These are phyloP conservation scores for Quillaja saponaria DNA, from an alignment of 306 rosid species.

Conservation along the genomic window DNA sequence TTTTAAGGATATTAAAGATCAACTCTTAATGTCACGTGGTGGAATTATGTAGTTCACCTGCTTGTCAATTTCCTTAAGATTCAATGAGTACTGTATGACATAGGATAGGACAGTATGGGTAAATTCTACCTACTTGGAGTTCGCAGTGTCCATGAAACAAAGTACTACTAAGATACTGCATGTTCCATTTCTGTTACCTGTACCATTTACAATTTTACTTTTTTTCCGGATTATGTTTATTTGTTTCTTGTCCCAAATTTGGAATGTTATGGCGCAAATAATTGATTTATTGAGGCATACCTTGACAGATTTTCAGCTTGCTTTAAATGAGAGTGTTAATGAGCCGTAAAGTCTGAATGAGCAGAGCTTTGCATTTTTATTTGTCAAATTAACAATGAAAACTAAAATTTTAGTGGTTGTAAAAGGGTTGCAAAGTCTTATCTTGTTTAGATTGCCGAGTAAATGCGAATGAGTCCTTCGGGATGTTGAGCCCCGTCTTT, in stretches of 20 bases:
- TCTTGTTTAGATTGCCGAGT: slow-evolving; percentile 4
- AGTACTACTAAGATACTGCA: too few species aligned
- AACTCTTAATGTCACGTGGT: neutral
- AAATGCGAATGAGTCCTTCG: neutral
- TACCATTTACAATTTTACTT: too few species aligned
- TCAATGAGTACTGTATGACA: neutral
- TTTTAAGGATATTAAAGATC: too few species aligned
- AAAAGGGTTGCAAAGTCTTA: slow-evolving; percentile 5
- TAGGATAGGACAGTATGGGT: too few species aligned
- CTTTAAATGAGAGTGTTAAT: neutral
- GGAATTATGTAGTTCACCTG: slow-evolving; percentile 8
- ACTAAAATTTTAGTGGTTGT: slow-evolving; percentile 4
- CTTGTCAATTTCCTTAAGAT: slow-evolving; percentile 6
- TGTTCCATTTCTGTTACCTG: too few species aligned
- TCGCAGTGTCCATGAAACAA: too few species aligned
- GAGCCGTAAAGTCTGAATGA: neutral
- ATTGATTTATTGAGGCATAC: neutral
- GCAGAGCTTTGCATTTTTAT: neutral
- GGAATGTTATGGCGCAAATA: slow-evolving; percentile 5
- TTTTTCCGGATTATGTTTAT: neutral
- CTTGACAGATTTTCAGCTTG: slow-evolving; percentile 5
- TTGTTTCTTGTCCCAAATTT: slow-evolving; percentile 3
- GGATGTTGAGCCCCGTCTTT: too few species aligned
- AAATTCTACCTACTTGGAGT: too few species aligned
- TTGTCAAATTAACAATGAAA: neutral